Conservation (phyloP, 768 basidiomycete genomes). For the Fomitopsis pulvina region DNA sequence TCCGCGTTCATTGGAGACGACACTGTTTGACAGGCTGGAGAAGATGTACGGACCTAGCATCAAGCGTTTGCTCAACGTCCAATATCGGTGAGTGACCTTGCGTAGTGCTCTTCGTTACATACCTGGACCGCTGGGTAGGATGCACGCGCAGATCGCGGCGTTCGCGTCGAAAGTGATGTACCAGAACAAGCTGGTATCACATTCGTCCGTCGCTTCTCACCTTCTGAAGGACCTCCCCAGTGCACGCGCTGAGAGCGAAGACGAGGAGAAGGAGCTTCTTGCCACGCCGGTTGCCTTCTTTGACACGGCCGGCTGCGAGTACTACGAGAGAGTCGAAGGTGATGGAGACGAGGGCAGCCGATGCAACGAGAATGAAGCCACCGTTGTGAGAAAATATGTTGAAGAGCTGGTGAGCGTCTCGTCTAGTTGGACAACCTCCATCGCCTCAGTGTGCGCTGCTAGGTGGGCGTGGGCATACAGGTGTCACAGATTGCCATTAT, state of each 20-base stretch:
- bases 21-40: conserved; percentile 89
- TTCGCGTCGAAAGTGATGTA: conserved; percentile 88
- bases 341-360: conserved; percentile 86
- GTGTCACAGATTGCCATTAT: conserved; percentile 80
- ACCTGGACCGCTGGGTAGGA: conserved; percentile 37
- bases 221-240: conserved; percentile 67
- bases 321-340: conserved; percentile 76
- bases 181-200: conserved; percentile 58
- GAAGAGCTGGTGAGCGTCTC: conserved; percentile 56
- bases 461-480: conserved; percentile 57
- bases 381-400: conserved; percentile 78
- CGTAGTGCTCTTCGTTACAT: neutral
- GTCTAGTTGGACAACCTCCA: neutral
- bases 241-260: conserved; percentile 44
- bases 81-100: conserved; percentile 75
- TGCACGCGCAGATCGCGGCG: conserved; percentile 80
- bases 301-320: conserved; percentile 92
- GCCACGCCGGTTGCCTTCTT: conserved; percentile 83
- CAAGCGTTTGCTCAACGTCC: conserved; percentile 83
- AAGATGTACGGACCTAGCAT: conserved; percentile 77
- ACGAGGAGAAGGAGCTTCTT: conserved; percentile 66
- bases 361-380: conserved; percentile 93
- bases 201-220: conserved; percentile 63
- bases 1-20: conserved; percentile 75
- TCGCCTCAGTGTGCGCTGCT: neutral